These are phyloP conservation scores for Diospyros lotus DNA, from an alignment of 148 eudicot species.

Conservation along the genomic window DNA sequence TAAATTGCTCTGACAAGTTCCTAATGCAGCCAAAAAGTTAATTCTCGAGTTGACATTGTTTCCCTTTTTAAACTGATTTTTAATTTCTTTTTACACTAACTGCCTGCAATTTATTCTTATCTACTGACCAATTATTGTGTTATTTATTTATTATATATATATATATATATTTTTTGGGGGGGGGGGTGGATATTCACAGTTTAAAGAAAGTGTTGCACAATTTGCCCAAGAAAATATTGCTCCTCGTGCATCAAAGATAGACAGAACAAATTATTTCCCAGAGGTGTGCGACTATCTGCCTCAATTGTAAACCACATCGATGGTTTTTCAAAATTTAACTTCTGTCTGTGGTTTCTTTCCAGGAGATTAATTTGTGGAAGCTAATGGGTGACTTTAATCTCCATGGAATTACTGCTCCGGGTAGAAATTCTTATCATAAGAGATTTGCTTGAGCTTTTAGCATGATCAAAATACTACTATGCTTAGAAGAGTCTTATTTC, in stretches of 20 bases:
- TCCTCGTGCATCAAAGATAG: constrained; percentile 82
- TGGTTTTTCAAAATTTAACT: neutral
- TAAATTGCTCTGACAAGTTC: neutral
- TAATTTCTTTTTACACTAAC: neutral
- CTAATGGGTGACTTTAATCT: constrained; percentile 97
- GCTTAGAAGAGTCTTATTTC: too few species aligned
- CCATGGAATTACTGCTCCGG: constrained; percentile 96
- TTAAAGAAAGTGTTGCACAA: constrained; percentile 90
- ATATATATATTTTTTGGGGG: neutral
- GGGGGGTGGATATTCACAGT: constrained; percentile 34
- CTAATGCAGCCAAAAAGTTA: neutral
- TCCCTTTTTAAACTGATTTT: neutral
- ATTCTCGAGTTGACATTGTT: neutral
- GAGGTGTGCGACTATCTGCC: constrained; percentile 41
- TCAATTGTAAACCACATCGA: neutral
- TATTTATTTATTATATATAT: too few species aligned
- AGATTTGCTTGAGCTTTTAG: constrained; percentile 5
- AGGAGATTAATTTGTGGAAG: constrained; percentile 95
- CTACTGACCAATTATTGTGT: neutral
- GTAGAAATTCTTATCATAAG: constrained; percentile 25
- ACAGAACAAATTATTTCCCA: constrained; percentile 74
- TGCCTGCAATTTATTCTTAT: neutral
- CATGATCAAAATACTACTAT: too few species aligned
- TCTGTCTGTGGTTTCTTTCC: constrained; percentile 17
- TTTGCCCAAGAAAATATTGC: constrained; percentile 95